phyloP scores from a whole-genome alignment of 129 eudicot genomes.

The Erigeron canadensis region DNA sequence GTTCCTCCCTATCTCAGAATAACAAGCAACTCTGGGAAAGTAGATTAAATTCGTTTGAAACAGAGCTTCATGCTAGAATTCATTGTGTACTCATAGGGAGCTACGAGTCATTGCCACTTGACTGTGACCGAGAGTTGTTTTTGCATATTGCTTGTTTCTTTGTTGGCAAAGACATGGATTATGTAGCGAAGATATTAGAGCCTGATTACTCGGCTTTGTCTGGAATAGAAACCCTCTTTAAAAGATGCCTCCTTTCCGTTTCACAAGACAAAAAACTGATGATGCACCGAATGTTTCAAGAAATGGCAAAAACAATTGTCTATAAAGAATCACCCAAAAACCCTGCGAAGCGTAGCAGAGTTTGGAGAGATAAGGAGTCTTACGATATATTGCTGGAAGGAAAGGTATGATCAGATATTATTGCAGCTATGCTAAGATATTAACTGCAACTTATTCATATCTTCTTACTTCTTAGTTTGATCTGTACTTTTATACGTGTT shows the following conservation, averaged over 20 bases:
- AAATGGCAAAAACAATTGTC: conserved; percentile 30
- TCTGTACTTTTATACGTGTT: no score
- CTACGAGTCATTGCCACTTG: conserved; percentile 4
- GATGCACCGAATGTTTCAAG: conserved; percentile 33
- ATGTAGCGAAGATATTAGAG: conserved; percentile 18
- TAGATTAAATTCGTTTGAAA: neutral
- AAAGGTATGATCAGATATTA: no score
- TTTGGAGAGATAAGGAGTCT: conserved; percentile 28
- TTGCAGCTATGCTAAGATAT: no score
- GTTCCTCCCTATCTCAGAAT: neutral
- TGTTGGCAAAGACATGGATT: conserved; percentile 23
- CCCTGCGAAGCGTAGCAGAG: conserved; percentile 29
- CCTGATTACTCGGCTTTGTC: no score
- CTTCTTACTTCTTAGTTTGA: no score
- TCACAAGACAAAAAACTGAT: conserved; percentile 23
- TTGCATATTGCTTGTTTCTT: conserved; percentile 46
- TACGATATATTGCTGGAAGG: no score
- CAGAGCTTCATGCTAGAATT: neutral
- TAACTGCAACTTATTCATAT: no score
- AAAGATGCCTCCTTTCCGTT: conserved; percentile 23
- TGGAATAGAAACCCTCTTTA: conserved; percentile 3
- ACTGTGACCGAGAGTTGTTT: conserved; percentile 24
- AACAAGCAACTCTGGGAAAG: neutral
- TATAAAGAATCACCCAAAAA: conserved; percentile 18
- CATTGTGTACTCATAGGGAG: neutral